Base-by-base conservation (phyloP, 1,284 basidiomycete species). In the Porphyrellus sp. region DNA sequence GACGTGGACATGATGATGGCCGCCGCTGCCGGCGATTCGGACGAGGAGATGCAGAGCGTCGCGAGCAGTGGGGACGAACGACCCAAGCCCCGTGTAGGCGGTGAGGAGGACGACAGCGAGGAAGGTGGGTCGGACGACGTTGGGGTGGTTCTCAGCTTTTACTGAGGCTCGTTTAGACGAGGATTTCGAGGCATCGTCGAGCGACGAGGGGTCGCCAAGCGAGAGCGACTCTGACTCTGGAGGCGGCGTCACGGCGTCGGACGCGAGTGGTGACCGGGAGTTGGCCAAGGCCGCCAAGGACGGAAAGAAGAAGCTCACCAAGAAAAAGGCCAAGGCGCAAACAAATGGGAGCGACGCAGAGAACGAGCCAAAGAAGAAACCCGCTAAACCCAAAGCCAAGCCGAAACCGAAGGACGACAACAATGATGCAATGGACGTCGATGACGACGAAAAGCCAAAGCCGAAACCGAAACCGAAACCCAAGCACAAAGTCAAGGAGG, bases 171-270 rank as follows among this genome's bases (percentile, higher is more conserved):
- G 47, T 44, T 28, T 37, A 60, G 87, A 89, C 64, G 95, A 94
- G 68, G 94, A 97, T 74, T 98, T 98, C 79, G 72, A 86, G 59
- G 93, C 86, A 5, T 89, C 87, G 23, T 86, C 78, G 0, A 90
- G 89, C 0, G 93, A 96, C 64, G 79, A 77, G 48, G 93, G 93
- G 21, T 95, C 91, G 5, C 91, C 91, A 0, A 85, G 82, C 27
- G 87, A 85, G 25, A 81, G 77, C 35, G 90, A 89, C 53, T 85
- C 83, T 0, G 84, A 85, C 28, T 76, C 77, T 6, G 88, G 81
- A 11, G 74, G 55, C 0, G 70, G 70, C 0, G 74, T 82, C 42
- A 91, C 89, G 41, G 89, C 89, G 33, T 91, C 90, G 3, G 91
- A 93, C 65, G 82, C 86, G 41, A 86, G 85, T 54, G 84, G 86